These are phyloP conservation scores for Sphagnum magellanicum DNA, from an alignment of 228 moss, liverwort and hornwort genomes.

Conservation along the genomic window DNA sequence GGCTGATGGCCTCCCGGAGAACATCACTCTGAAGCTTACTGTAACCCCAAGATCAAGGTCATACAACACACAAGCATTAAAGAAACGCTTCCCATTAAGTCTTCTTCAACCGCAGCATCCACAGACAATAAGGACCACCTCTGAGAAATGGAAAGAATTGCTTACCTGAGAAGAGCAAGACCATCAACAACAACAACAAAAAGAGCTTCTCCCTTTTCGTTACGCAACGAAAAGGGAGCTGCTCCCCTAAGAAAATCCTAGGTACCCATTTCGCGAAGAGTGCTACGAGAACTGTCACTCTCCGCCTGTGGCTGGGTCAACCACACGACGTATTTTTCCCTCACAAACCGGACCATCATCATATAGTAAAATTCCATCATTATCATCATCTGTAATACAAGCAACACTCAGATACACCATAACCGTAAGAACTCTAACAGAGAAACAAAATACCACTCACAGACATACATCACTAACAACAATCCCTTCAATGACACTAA, in stretches of 20 bases:
- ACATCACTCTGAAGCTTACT: constrained; percentile 31
- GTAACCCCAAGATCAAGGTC: background rate
- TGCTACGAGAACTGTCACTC: background rate
- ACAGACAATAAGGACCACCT: background rate
- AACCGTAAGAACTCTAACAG: too few relatives aligned
- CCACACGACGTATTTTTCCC: background rate
- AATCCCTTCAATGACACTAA: too few relatives aligned
- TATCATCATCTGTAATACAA: too few relatives aligned
- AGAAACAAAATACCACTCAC: too few relatives aligned
- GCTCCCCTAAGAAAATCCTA: background rate
- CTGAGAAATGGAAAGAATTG: background rate
- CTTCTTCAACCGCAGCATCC: too few relatives aligned
- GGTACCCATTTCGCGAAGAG: background rate
- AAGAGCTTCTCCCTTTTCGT: background rate
- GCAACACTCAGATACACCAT: too few relatives aligned
- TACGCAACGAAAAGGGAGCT: background rate
- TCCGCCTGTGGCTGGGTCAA: background rate
- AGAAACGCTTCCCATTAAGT: background rate
- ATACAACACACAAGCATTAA: background rate
- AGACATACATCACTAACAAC: too few relatives aligned
- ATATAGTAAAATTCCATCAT: too few relatives aligned
- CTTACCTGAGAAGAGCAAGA: background rate
- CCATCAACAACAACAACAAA: background rate
- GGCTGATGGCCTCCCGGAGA: constrained; percentile 18
- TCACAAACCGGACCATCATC: too few relatives aligned